phyloP scores from a whole-genome alignment of 1,284 basidiomycete genomes.

The Cystobasidiaceae sp. region DNA sequence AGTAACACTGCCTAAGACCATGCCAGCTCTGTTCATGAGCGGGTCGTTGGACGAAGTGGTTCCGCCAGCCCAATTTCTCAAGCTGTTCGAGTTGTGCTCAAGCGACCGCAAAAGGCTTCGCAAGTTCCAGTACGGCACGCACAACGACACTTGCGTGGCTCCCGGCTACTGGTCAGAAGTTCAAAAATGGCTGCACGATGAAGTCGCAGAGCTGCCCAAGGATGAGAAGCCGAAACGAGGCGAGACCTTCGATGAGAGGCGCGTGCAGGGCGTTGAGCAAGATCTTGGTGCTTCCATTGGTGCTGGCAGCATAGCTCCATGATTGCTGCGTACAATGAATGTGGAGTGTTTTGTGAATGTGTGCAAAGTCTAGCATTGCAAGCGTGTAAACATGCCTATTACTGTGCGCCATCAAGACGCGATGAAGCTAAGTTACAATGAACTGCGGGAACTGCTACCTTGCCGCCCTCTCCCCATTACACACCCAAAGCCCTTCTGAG shows the following conservation, averaged over 20 bases:
- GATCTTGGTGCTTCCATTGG: constrained; percentile 16
- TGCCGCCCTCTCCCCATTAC: no score
- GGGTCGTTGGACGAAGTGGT: constrained; percentile 78
- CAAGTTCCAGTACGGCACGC: constrained; percentile 37
- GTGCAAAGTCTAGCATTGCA: no score
- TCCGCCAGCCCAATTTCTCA: constrained; percentile 75
- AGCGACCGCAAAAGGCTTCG: constrained; percentile 52
- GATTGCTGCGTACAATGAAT: neutral
- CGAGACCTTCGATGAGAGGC: constrained; percentile 12
- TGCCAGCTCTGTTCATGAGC: constrained; percentile 78
- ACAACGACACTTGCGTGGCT: constrained; percentile 33
- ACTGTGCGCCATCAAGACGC: constrained; percentile 17
- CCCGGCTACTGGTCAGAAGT: constrained; percentile 21
- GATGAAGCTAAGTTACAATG: constrained; percentile 9
- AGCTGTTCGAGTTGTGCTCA: constrained; percentile 58
- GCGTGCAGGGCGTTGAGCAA: constrained; percentile 8
- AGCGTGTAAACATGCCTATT: no score
- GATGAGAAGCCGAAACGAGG: neutral
- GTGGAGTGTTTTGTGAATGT: no score
- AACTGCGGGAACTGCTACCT: no score
- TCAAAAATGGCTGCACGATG: constrained; percentile 14
- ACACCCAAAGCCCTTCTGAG: no score
- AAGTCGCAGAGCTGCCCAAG: neutral
- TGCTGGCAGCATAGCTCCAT: constrained; percentile 27
- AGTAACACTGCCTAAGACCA: constrained; percentile 58